A percentile compares a stretch with the other conserved stretches of the same genome.
Evolutionary conservation across 2,329 filamentous ascomycete genomes (phyloP).

Genomic region (Dichotomopilus funicola): DNA sequence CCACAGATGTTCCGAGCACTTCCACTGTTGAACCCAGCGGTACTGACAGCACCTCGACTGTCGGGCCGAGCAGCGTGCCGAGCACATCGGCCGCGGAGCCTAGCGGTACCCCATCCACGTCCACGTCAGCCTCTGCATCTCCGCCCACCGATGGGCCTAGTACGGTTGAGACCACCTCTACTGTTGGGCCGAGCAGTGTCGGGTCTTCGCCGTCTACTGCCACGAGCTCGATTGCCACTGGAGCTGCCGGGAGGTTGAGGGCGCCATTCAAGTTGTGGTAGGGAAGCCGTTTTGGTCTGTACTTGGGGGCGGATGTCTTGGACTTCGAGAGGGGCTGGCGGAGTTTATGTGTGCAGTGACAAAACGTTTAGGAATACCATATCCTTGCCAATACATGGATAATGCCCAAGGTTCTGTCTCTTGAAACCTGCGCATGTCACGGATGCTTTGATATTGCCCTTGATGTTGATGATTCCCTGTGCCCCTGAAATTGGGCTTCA

Average conservation of each 20-base stretch:
- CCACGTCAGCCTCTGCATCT: too few relatives aligned
- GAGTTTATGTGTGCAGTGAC: too few relatives aligned
- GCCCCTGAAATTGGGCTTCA: too few relatives aligned
- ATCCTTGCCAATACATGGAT: too few relatives aligned
- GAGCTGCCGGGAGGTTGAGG: constrained; percentile 2
- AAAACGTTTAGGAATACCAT: too few relatives aligned
- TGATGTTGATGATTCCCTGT: too few relatives aligned
- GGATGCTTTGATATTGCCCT: too few relatives aligned
- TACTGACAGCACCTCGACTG: background rate
- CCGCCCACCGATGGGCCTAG: too few relatives aligned
- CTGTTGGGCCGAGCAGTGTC: background rate
- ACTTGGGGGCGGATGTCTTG: background rate
- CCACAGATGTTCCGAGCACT: background rate
- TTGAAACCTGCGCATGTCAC: too few relatives aligned
- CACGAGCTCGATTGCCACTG: background rate
- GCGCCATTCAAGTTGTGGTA: constrained; percentile 7
- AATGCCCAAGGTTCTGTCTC: too few relatives aligned
- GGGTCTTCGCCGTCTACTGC: background rate
- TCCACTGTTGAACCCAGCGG: background rate
- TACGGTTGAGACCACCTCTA: background rate
- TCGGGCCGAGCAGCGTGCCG: background rate
- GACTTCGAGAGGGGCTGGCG: background rate
- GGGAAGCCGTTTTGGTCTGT: background rate
- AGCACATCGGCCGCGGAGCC: too few relatives aligned
- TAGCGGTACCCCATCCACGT: too few relatives aligned